Evolutionary conservation across 1,284 basidiomycete species (phyloP).

Genomic region (Trichosporon sp.): DNA sequence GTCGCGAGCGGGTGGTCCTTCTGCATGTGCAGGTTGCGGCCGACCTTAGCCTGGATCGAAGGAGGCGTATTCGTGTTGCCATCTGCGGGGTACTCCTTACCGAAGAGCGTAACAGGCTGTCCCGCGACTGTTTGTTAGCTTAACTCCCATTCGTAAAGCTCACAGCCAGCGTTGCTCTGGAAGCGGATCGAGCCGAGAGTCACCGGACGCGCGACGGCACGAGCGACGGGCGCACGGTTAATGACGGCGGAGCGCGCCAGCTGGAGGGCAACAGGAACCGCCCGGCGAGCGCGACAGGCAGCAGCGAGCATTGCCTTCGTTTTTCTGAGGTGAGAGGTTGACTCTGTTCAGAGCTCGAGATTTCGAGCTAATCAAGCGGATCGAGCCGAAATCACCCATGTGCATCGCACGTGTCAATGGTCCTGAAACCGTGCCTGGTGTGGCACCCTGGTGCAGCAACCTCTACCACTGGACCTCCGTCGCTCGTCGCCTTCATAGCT

Average conservation of each 20-base stretch:
- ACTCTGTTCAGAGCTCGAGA: background rate
- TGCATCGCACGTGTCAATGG: background rate
- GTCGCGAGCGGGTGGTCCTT: conserved; percentile 83
- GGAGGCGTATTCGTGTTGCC: conserved; percentile 80
- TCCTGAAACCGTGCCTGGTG: conserved; percentile 9
- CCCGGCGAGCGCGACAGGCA: conserved; percentile 15
- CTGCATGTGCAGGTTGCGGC: conserved; percentile 72
- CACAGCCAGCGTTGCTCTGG: conserved; percentile 4
- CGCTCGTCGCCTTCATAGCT: background rate
- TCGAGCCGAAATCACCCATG: conserved; percentile 15
- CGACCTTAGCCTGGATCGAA: conserved; percentile 74
- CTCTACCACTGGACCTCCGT: background rate
- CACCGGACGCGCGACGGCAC: background rate
- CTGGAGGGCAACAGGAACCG: background rate
- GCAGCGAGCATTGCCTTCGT: conserved; percentile 14
- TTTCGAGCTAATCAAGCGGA: conserved; percentile 11
- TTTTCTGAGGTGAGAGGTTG: background rate
- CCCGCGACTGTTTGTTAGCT: conserved; percentile 6
- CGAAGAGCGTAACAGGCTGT: conserved; percentile 42
- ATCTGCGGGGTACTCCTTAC: conserved; percentile 67
- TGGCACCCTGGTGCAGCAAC: background rate
- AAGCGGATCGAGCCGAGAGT: background rate
- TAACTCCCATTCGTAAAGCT: background rate
- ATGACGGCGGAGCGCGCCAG: conserved; percentile 4
- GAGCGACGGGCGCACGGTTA: background rate